These are phyloP conservation scores for Fusarium ramigenum DNA, from an alignment of 2,329 filamentous ascomycete genomes.

Conservation along the genomic window DNA sequence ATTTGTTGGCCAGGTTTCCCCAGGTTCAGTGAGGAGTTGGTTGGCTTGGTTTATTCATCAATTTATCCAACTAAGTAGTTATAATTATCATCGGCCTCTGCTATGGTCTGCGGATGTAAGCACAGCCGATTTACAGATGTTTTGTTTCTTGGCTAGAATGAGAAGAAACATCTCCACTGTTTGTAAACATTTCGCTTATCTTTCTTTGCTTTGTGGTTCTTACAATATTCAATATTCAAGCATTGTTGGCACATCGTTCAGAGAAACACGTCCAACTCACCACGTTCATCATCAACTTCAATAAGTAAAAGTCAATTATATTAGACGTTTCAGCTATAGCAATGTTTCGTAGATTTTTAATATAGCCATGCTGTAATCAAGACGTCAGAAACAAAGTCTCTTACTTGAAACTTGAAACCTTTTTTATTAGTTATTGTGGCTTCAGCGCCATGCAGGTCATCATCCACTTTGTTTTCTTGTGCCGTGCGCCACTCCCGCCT, in stretches of 20 bases:
- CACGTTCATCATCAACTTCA: no score
- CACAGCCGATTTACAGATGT: neutral
- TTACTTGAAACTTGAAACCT: neutral
- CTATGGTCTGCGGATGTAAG: neutral
- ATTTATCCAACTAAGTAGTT: neutral
- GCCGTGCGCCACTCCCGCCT: constrained; percentile 28
- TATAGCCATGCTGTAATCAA: neutral
- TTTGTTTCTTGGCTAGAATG: constrained; percentile 14
- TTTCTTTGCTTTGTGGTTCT: neutral
- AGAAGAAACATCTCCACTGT: neutral
- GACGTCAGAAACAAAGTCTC: neutral
- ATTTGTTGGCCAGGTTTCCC: constrained; percentile 1
- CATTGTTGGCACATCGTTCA: neutral
- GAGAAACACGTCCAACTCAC: neutral
- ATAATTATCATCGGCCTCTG: neutral
- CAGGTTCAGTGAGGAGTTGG: neutral
- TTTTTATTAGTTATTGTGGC: constrained; percentile 11
- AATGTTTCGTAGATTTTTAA: neutral
- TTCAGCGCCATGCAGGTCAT: constrained; percentile 7
- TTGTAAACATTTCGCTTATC: neutral
- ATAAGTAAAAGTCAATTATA: neutral
- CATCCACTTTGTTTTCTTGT: neutral
- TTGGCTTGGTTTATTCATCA: neutral
- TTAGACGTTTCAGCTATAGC: neutral
- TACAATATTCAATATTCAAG: neutral